Conservation (phyloP, 129 eudicot genomes). For the sunflower (Helianthus annuus) region HanXRQr2.0-SUNRISE NC_035448.2:181911237-181911736, state of each 20-base stretch:
- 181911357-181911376: too few species aligned
- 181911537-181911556: constrained; percentile 18
- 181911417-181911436: neutral
- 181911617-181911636: constrained; percentile 34
- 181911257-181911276: neutral
- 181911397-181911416: too few species aligned
- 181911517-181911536: neutral
- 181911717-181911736: constrained; percentile 7
- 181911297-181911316: neutral
- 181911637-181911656: constrained; percentile 13
- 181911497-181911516: neutral
- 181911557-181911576: constrained; percentile 36
- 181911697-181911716: constrained; percentile 7
- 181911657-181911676: constrained; percentile 1
- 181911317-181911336: too few species aligned
- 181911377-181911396: too few species aligned
- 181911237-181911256: neutral
- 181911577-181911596: constrained; percentile 43
- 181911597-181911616: constrained; percentile 38
- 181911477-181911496: neutral
- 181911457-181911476: neutral
- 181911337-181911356: neutral
- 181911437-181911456: neutral
- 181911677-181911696: neutral
- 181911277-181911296: neutral